Evolutionary conservation across 179 eudicot species (phyloP).

Genomic region (Heliamphora pulchella): DNA sequence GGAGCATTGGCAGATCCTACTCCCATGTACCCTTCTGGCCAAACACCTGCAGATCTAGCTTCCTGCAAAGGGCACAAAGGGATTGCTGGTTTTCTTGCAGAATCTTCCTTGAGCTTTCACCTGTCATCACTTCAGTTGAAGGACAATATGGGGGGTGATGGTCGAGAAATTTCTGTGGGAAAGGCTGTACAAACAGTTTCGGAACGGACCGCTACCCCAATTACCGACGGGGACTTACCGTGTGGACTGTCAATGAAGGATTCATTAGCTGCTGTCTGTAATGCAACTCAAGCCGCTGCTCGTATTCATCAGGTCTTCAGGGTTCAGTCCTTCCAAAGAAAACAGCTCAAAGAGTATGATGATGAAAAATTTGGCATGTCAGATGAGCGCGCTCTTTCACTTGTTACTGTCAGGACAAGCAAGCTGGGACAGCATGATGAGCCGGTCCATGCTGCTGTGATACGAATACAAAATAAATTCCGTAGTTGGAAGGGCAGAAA

Average conservation of each 20-base stretch:
- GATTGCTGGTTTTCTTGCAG: conserved; percentile 78
- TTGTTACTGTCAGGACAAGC: conserved; percentile 34
- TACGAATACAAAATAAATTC: conserved; percentile 67
- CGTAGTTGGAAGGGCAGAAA: conserved; percentile 77
- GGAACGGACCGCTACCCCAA: conserved; percentile 47
- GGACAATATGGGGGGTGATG: conserved; percentile 26
- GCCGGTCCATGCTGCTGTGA: conserved; percentile 63
- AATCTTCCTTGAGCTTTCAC: conserved; percentile 61
- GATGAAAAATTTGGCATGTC: conserved; percentile 34
- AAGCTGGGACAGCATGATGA: conserved; percentile 39
- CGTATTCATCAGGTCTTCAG: conserved; percentile 84
- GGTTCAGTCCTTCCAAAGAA: conserved; percentile 71
- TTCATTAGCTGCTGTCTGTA: conserved; percentile 75
- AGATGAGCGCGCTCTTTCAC: conserved; percentile 56
- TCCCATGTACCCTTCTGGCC: conserved; percentile 50
- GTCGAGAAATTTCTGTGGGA: conserved; percentile 23
- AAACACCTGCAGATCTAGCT: conserved; percentile 76
- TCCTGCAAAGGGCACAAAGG: conserved; percentile 75
- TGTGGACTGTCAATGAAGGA: conserved; percentile 65
- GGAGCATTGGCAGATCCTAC: conserved; percentile 84
- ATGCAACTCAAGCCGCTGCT: conserved; percentile 88
- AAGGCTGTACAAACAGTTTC: conserved; percentile 40
- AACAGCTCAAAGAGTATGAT: conserved; percentile 45
- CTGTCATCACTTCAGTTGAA: conserved; percentile 48
- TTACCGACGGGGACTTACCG: conserved; percentile 37